Base-by-base conservation (phyloP, 768 basidiomycete species). In the Suillus hirtellus region DNA sequence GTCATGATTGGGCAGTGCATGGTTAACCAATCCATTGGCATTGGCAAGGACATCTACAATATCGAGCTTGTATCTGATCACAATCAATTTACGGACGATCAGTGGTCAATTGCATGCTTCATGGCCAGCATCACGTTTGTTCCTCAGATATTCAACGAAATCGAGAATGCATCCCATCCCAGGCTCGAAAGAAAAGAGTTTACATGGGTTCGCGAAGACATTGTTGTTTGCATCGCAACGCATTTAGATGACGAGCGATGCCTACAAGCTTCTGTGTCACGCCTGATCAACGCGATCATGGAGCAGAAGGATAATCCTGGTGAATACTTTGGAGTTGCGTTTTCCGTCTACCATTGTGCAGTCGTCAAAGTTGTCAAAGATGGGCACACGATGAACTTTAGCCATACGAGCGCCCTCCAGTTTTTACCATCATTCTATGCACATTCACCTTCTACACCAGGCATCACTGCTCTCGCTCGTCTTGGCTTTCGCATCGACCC, bases 381-480 rank as follows among this genome's bases (percentile, higher is more conserved):
- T n/a, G 60, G 21, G 24, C 49, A 40, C 8, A 38, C 34, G 12
- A 12, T 19, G 35, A 21, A 38, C 14, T 62, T 62, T 53, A 58
- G 52, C 14, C 53, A 61, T 15, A 54, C 50, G 3, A 14, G 9
- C 24, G 54, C 53, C 35, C 24, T 58, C 35, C 60, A 27, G 19
- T 61, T 61, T 27, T 10, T 58, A 19, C 60, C 38, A 37, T 56
- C 53, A 40, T 61, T 56, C 15, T 55, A 37, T 27, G 60, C 37
- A 31, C 1, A 37, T n/a, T 21, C 31, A 7, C 60, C 60, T 34
- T 61, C 60, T 19, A 61, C 60, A 10, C 35, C n/a, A 11, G 60
- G 60, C 24, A 61, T 55, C 60, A 55, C 50, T 11, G 60, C 60
- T 21, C 60, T 61, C 35, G 34, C 50, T 14, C 60, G 50, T 37